Percentiles rank a stretch among this genome's conserved stretches.
Evolutionary conservation across 2,329 filamentous ascomycete species (phyloP).

Genomic region (Stagonosporopsis tanaceti): DNA sequence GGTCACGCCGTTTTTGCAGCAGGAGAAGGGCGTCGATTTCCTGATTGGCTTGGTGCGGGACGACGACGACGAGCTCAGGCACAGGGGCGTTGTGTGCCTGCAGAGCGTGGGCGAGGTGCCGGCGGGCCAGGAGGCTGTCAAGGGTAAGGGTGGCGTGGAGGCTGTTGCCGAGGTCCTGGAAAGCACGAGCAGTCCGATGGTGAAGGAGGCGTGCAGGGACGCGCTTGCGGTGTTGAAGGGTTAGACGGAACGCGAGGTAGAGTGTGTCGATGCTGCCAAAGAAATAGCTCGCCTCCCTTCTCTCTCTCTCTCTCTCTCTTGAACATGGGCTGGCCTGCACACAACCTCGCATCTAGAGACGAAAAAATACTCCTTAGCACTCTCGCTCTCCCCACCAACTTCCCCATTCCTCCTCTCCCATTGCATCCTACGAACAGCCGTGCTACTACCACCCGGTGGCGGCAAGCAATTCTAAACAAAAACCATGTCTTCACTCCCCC

Average conservation of each 20-base stretch:
- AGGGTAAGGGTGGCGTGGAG: slow-evolving; percentile 69
- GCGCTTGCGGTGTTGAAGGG: slow-evolving; percentile 72
- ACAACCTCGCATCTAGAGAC: too few species aligned
- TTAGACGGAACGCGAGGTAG: not conserved
- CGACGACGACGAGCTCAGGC: slow-evolving; percentile 69
- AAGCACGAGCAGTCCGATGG: slow-evolving; percentile 71
- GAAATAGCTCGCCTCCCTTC: too few species aligned
- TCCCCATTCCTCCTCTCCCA: too few species aligned
- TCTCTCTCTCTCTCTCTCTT: too few species aligned
- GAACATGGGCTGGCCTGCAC: too few species aligned
- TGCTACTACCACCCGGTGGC: too few species aligned
- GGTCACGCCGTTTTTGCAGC: slow-evolving; percentile 72
- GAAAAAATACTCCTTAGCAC: too few species aligned
- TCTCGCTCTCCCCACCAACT: too few species aligned
- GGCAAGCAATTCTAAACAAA: too few species aligned
- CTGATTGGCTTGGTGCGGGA: slow-evolving; percentile 83
- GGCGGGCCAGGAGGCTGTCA: slow-evolving; percentile 46
- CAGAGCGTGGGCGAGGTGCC: slow-evolving; percentile 74
- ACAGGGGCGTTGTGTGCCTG: slow-evolving; percentile 77
- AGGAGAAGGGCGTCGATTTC: slow-evolving; percentile 74
- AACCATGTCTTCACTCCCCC: too few species aligned
- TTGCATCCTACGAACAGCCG: too few species aligned
- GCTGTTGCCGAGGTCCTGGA: slow-evolving; percentile 74
- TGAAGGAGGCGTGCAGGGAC: slow-evolving; percentile 75
- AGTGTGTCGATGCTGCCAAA: not conserved